Conservation (phyloP, 352 stramenopile species). For the Plasmopara muralis region DNA sequence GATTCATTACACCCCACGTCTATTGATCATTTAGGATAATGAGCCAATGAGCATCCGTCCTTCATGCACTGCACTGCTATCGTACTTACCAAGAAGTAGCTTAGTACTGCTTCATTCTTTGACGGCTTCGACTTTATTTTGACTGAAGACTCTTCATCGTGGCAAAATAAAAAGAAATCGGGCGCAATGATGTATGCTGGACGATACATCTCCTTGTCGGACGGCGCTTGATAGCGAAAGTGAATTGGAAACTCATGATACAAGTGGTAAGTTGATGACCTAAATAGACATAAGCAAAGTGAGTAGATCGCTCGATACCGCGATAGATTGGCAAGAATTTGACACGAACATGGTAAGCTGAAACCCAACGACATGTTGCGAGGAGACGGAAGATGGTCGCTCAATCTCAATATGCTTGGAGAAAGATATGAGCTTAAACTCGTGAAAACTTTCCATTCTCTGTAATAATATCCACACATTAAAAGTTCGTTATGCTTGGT, state of each 20-base stretch:
- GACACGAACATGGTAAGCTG: conserved; percentile 34
- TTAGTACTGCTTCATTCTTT: conserved; percentile 4
- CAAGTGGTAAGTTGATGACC: conserved; percentile 9
- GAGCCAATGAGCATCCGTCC: background rate
- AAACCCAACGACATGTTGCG: conserved; percentile 45
- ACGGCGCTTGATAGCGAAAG: conserved; percentile 55
- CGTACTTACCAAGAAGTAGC: conserved; percentile 19
- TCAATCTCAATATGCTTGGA: conserved; percentile 64
- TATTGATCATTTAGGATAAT: conserved; percentile 7
- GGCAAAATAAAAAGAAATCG: conserved; percentile 39
- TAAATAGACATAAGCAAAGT: conserved; percentile 6
- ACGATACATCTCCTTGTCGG: conserved; percentile 30
- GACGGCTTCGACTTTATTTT: background rate
- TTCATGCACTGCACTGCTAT: background rate
- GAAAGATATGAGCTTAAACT: conserved; percentile 37
- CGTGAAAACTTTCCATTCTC: conserved; percentile 51
- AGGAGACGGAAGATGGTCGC: conserved; percentile 40
- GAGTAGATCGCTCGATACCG: too few relatives aligned
- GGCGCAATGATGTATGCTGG: conserved; percentile 34
- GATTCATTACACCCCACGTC: conserved; percentile 11
- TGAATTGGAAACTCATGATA: conserved; percentile 49
- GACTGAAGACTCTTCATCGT: background rate
- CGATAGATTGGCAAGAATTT: background rate
- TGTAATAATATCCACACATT: conserved; percentile 7
- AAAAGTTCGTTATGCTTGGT: background rate